A percentile compares a stretch with the other conserved stretches of the same genome.
These are phyloP conservation scores for Solanum medicagineum DNA, from an alignment of 257 asterid genomes.

Conservation along the genomic window DNA sequence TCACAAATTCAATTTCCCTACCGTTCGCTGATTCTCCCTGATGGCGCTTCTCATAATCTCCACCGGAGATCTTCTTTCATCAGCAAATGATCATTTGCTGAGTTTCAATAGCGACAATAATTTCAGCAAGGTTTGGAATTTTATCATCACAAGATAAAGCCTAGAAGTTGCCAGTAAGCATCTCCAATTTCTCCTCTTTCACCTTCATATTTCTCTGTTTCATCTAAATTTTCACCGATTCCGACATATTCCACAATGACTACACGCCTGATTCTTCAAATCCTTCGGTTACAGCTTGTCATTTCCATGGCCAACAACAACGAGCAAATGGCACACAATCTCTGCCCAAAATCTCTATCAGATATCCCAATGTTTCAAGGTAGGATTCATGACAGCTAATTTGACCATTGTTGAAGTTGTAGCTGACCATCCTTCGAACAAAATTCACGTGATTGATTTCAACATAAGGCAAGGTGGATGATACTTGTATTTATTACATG, in stretches of 20 bases:
- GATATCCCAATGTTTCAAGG: constrained; percentile 62
- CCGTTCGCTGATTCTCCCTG: constrained; percentile 35
- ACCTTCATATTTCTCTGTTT: constrained; percentile 35
- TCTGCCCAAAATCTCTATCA: constrained; percentile 44
- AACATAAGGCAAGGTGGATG: constrained; percentile 70
- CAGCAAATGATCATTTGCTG: constrained; percentile 51
- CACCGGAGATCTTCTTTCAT: constrained; percentile 31
- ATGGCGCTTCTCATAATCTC: constrained; percentile 31
- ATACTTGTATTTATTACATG: constrained; percentile 68
- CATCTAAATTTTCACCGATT: constrained; percentile 24
- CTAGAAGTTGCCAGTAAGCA: constrained; percentile 33
- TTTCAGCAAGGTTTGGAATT: constrained; percentile 21
- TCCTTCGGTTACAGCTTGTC: not conserved
- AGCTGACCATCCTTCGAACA: constrained; percentile 15
- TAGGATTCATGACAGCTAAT: constrained; percentile 82
- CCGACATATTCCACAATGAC: constrained; percentile 8
- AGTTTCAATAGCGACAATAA: constrained; percentile 34
- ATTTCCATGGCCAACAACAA: not conserved
- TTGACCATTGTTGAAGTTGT: constrained; percentile 54
- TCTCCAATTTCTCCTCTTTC: constrained; percentile 47
- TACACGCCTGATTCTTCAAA: not conserved
- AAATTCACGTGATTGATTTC: constrained; percentile 71
- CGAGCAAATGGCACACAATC: constrained; percentile 20
- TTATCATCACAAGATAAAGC: constrained; percentile 57
- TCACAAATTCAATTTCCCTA: constrained; percentile 16